Evolutionary conservation across 179 eudicot species (phyloP), one percentile per base, ranked within the genome.

Genomic region (Silene coronaria): DNA sequence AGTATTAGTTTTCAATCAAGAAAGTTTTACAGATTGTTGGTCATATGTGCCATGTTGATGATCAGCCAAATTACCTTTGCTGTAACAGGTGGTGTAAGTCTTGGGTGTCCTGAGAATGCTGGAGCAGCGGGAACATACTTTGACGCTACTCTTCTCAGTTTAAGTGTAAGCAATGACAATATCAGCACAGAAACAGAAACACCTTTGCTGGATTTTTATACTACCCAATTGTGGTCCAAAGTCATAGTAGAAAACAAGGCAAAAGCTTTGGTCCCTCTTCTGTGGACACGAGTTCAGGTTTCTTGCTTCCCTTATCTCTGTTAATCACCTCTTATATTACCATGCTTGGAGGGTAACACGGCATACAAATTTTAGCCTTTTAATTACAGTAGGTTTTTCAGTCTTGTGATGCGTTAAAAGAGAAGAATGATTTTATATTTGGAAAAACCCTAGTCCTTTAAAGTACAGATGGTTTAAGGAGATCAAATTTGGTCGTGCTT

Each of bases 221-320:
- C 91, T 42, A 85, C 82, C 70, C 97, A 96, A 23, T 80, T 88
- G 57, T 90, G 93, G 97, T 86, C 96, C 84, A 89, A 90, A 85
- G 91, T 92, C 78, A 84, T 76, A 76, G 85, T 92, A 80, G 97
- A 92, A 85, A 90, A 88, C 87, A 85, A 82, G 61, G 97, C 96
- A 74, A 90, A 90, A 84, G 97, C 87, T 71, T 87, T 92, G 84
- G 97, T 92, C 64, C 97, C 97, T 79, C 86, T 92, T 64, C 83
- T 85, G 72, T 92, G 97, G 97, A 90, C 91, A 75, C 86, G 97
- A 92, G 96, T 92, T 79, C 97, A 92, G 97, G 97, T 92, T 76
- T 73, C 63, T 17, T 59, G 2, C 55, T 57, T 72, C 46, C 38
- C 46, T 72, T 55, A 34, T 28, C 1, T 17, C 53, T 12, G 13